phyloP scores from a whole-genome alignment of 116 monocot species.

The Papilionanthe hybrid region DNA sequence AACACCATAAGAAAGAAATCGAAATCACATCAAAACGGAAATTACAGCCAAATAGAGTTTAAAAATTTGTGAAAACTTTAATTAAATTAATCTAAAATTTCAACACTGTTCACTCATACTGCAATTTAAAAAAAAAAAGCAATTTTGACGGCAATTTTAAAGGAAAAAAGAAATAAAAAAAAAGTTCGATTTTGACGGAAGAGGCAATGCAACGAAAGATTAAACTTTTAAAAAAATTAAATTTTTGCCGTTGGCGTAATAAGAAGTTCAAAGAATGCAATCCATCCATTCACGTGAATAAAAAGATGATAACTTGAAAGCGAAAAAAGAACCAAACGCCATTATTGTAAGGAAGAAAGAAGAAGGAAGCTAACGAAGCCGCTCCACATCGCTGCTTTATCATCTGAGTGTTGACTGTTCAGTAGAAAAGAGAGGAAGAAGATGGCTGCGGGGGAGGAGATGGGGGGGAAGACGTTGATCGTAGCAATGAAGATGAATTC shows the following conservation, averaged over 20 bases:
- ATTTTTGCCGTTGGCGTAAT: neutral
- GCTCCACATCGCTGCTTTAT: neutral
- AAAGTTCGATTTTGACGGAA: too few species aligned
- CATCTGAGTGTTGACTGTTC: neutral
- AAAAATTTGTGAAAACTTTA: too few species aligned
- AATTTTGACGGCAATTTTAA: too few species aligned
- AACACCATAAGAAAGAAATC: too few species aligned
- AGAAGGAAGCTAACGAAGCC: neutral
- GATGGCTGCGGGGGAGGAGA: conserved; percentile 8
- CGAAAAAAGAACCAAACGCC: neutral
- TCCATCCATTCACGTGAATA: neutral
- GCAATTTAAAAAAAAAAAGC: too few species aligned
- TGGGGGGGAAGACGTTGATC: conserved; percentile 10
- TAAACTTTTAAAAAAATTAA: neutral
- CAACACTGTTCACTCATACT: too few species aligned
- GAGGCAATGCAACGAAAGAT: too few species aligned
- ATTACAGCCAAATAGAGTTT: too few species aligned
- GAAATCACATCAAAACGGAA: too few species aligned
- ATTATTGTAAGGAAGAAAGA: neutral
- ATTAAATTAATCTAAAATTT: too few species aligned
- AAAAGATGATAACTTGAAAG: conserved; percentile 1
- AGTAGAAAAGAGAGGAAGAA: neutral
- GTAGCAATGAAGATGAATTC: conserved; percentile 25
- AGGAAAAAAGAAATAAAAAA: too few species aligned
- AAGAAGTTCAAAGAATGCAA: neutral